Base-by-base conservation (phyloP, 2,329 filamentous ascomycete species). In the Orbilia brochopaga region DNA sequence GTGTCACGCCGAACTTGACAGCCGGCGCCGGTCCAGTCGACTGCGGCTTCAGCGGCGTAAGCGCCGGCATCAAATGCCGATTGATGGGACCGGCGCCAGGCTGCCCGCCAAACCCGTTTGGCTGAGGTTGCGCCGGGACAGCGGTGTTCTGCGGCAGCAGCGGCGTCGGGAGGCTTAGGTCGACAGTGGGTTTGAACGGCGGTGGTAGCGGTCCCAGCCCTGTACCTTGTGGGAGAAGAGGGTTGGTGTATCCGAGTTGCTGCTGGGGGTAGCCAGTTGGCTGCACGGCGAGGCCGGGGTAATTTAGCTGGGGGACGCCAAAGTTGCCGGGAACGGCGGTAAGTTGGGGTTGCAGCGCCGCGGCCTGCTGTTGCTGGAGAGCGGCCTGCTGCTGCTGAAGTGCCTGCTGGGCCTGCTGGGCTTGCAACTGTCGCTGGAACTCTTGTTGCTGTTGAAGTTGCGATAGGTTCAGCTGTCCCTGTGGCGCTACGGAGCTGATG, bases 1-100 rank as follows among this genome's bases (percentile, higher is more conserved):
- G 82, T 65, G 86, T 84, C 37, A 96, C 88, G 42, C 94, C 94
- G 79, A 99, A 99, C 69, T 91, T 86, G 17, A 99, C 88, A 23
- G 91, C 87, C 51, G 94, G 94, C 19, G 93, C 83, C 5, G 94
- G 94, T 0, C 91, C 91, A 7, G 91, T 95, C 82, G 90, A 88
- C 79, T 95, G 91, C 51, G 91, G 86, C 73, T 88, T 81, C 61
- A 93, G 80, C 69, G 90, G 88, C 53, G 86, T 82, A 51, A 83
- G 50, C 50, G 66, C 66, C 78, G n/a, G 84, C 82, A 15, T 84
- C 84, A 73, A 81, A 82, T 77, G 87, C 87, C 27, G 84, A 83
- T 24, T 86, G 79, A 40, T 82, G 79, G 73, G 82, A 80, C 74
- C 84, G 80, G 51, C 82, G 80, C 75, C 81, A 78, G 74, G 83